Conservation (phyloP, 768 basidiomycete species). For the Termitomyces sp. region DNA sequence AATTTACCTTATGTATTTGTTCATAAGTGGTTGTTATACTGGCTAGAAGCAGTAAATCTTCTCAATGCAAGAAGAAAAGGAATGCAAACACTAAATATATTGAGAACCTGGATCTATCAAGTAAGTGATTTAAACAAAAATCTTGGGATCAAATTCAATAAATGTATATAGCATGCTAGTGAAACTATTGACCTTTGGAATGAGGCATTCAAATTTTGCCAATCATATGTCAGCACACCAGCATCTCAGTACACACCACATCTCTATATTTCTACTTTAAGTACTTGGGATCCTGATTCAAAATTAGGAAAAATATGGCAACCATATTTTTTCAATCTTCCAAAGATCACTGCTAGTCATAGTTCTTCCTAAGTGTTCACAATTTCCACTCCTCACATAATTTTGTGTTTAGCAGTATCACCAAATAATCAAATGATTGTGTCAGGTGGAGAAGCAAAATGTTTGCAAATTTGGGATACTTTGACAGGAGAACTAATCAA, state of each 20-base stretch:
- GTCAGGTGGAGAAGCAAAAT: not conserved
- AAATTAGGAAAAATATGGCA: not conserved
- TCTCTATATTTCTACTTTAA: not conserved
- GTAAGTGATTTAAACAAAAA: not conserved
- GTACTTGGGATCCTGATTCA: not conserved
- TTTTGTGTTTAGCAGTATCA: not conserved
- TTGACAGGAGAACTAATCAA: too few relatives aligned
- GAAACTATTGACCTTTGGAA: not conserved
- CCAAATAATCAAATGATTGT: not conserved
- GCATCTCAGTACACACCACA: constrained; percentile 1
- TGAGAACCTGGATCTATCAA: not conserved
- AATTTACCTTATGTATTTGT: not conserved
- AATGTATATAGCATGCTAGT: not conserved
- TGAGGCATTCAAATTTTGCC: not conserved
- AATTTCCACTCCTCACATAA: not conserved
- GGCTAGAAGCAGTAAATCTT: not conserved
- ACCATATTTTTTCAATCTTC: not conserved
- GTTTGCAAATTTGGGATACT: not conserved
- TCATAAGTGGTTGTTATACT: not conserved
- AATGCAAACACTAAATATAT: not conserved
- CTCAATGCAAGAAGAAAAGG: not conserved
- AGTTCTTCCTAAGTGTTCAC: not conserved
- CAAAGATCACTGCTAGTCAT: not conserved
- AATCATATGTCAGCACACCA: not conserved
- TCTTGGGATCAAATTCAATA: not conserved